Base-by-base conservation (phyloP, 768 basidiomycete genomes). In the Trametes cubensis region DNA sequence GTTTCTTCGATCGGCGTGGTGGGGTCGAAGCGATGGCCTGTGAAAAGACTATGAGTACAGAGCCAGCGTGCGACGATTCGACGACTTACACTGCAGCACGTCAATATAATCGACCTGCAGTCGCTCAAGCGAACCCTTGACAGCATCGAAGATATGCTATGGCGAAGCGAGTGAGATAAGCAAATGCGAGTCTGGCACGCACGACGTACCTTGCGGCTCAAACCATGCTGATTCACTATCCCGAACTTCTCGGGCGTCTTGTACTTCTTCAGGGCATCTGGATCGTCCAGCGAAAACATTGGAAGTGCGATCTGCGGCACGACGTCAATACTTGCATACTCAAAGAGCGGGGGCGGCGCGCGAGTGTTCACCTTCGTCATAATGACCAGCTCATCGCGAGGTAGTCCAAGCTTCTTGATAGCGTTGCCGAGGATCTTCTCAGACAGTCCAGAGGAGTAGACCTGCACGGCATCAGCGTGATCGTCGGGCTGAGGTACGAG, bases 101-200 rank as follows among this genome's bases (percentile, higher is more conserved):
- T 88, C 86, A 20, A 49, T 79, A 58, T 86, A 83, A 54, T 86
- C 84, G 52, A 73, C 70, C 60, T 79, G 76, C 38, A 81, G 75
- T 26, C 80, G 75, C 38, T 75, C 71, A 51, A 81, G 64, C 53
- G 77, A 78, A 54, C 74, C 69, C 64, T 80, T 77, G 15, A 82
- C 80, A 13, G 81, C 74, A 40, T 83, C 85, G 65, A 88, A 87
- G 70, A 88, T 86, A 69, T 83, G 81, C 77, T 78, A 49, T 26
- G 17, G 5, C 3, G 0, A 14, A 8, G 7, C 8, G 3, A 42
- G 0, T 15, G 20, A 13, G 14, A 30, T 23, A 11, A 10, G 34
- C 11, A 1, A 15, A 49, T 18, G 25, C 2, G 3, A 4, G 21
- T n/a, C 30, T 3, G 17, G 18, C 30, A 14, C 2, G 3, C 23